phyloP scores from a whole-genome alignment of 2,329 filamentous ascomycete genomes.

The Penicillium sp. region DNA sequence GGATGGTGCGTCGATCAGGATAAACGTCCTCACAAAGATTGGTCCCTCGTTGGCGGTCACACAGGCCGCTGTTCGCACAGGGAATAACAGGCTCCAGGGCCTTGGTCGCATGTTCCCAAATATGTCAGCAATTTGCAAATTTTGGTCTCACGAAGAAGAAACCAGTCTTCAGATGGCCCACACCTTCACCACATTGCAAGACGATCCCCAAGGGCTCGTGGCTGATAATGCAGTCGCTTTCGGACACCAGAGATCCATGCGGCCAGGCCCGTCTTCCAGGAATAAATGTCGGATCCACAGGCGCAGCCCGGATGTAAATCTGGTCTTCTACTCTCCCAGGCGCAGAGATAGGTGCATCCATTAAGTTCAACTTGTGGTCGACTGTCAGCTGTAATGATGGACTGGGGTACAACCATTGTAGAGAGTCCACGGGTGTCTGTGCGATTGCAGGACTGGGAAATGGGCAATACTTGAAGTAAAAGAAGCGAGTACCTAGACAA shows the following conservation, averaged over 20 bases:
- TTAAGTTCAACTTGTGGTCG: slow-evolving; percentile 54
- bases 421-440: neutral
- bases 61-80: slow-evolving; percentile 57
- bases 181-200: slow-evolving; percentile 52
- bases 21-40: slow-evolving; percentile 61
- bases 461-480: neutral
- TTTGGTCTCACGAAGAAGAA: neutral
- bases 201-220: slow-evolving; percentile 62
- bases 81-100: slow-evolving; percentile 63
- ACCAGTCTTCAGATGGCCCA: slow-evolving; percentile 49
- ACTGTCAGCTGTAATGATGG: slow-evolving; percentile 57
- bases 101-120: slow-evolving; percentile 50
- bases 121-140: neutral
- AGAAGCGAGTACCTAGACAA: slow-evolving; percentile 1
- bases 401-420: slow-evolving; percentile 37
- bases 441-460: neutral
- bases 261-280: slow-evolving; percentile 62
- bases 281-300: slow-evolving; percentile 65
- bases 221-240: slow-evolving; percentile 60
- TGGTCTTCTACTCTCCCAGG: slow-evolving; percentile 54
- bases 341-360: slow-evolving; percentile 54
- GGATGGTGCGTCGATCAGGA: slow-evolving; percentile 57
- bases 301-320: slow-evolving; percentile 60
- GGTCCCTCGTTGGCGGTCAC: slow-evolving; percentile 54
- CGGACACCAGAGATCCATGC: slow-evolving; percentile 60